Evolutionary conservation across 345 rosid genomes (phyloP).

Genomic region (Conringia planisiliqua): DNA sequence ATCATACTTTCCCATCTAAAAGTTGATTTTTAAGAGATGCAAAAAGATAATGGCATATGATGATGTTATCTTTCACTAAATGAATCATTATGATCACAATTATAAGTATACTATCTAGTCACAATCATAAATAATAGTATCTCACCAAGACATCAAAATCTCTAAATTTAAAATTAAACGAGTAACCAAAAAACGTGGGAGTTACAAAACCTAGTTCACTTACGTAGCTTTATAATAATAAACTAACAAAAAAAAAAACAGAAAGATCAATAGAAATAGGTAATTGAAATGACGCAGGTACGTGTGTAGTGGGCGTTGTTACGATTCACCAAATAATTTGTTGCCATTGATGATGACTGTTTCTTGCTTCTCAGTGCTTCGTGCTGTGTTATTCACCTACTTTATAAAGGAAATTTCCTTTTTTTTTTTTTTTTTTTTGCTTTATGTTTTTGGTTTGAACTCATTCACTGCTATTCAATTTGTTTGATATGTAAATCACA

Average conservation of each 20-base stretch:
- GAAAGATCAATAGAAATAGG: neutral
- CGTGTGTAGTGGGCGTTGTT: slow-evolving; percentile 23
- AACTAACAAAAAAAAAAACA: neutral
- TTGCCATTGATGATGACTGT: slow-evolving; percentile 17
- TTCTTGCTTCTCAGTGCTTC: slow-evolving; percentile 6
- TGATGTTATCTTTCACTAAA: slow-evolving; percentile 20
- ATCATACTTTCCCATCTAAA: neutral
- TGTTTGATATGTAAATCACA: neutral
- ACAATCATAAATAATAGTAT: neutral
- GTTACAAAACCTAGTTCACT: neutral
- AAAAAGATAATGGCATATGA: slow-evolving; percentile 16
- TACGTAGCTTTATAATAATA: neutral
- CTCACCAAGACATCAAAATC: slow-evolving; percentile 13
- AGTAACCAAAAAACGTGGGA: slow-evolving; percentile 18
- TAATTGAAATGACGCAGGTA: slow-evolving; percentile 6
- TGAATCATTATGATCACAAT: neutral
- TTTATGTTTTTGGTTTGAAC: no score
- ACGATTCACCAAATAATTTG: slow-evolving; percentile 11
- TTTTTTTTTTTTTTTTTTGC: neutral
- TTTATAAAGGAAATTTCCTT: no score
- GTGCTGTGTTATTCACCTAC: slow-evolving; percentile 9
- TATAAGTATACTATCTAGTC: neutral
- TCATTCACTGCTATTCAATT: neutral
- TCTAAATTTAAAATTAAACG: neutral
- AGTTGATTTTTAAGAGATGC: neutral